Evolutionary conservation across 2,329 filamentous ascomycete genomes (phyloP).

Genomic region (Ophiosphaerella narmari): DNA sequence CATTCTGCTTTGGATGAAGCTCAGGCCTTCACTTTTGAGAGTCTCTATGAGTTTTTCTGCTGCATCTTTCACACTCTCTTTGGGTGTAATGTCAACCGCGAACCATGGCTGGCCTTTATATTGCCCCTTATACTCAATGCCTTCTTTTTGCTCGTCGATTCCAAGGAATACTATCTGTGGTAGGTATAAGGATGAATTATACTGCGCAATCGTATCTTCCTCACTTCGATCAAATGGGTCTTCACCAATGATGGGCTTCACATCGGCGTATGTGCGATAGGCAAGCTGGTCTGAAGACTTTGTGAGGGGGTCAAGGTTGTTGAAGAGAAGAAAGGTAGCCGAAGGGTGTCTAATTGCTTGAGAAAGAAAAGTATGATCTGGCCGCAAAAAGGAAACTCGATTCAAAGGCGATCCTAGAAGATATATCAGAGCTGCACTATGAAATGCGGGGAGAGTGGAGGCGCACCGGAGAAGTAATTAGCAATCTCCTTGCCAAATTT

Average conservation of each 20-base stretch:
- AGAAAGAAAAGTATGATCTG: slow-evolving; percentile 71
- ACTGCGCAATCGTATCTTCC: slow-evolving; percentile 71
- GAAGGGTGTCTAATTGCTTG: slow-evolving; percentile 68
- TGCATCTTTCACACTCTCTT: slow-evolving; percentile 64
- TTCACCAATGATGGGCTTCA: slow-evolving; percentile 70
- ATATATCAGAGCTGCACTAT: not conserved
- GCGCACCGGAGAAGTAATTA: slow-evolving; percentile 75
- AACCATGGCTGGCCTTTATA: slow-evolving; percentile 86
- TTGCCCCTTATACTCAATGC: slow-evolving; percentile 65
- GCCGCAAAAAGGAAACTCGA: slow-evolving; percentile 76
- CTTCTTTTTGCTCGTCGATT: slow-evolving; percentile 68
- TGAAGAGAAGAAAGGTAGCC: slow-evolving; percentile 76
- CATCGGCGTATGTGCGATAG: slow-evolving; percentile 70
- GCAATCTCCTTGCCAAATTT: slow-evolving; percentile 80
- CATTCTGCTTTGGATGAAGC: slow-evolving; percentile 70
- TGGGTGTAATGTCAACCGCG: slow-evolving; percentile 83
- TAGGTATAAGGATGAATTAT: slow-evolving; percentile 69
- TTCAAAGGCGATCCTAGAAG: slow-evolving; percentile 71
- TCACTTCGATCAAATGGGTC: slow-evolving; percentile 75
- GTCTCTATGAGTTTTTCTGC: slow-evolving; percentile 64
- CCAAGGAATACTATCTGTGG: slow-evolving; percentile 85
- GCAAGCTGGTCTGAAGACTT: slow-evolving; percentile 65
- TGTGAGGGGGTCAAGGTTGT: slow-evolving; percentile 76
- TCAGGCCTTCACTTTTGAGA: slow-evolving; percentile 64
- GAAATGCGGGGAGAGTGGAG: not conserved